phyloP scores from a whole-genome alignment of 768 basidiomycete genomes.

The Hortiboletus flavorubellus region DNA sequence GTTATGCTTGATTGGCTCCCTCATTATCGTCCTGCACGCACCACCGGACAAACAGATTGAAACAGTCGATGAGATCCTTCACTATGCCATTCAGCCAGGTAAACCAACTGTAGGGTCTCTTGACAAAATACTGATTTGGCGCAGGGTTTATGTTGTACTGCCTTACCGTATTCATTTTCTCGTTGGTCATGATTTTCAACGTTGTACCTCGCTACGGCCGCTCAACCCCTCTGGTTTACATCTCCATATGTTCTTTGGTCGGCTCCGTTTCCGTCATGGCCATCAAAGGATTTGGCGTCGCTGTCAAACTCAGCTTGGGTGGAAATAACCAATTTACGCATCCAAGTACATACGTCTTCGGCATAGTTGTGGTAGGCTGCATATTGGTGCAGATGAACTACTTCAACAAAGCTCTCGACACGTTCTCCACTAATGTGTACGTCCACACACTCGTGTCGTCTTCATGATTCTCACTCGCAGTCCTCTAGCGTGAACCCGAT shows the following conservation, averaged over 20 bases:
- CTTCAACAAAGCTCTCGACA: slow-evolving; percentile 97
- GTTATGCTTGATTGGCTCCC: slow-evolving; percentile 78
- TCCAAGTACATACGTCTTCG: slow-evolving; percentile 96
- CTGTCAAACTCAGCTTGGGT: slow-evolving; percentile 87
- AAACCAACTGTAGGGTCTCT: slow-evolving; percentile 18
- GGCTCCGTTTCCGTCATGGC: slow-evolving; percentile 99
- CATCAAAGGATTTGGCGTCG: slow-evolving; percentile 97
- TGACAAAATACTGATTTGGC: slow-evolving; percentile 7
- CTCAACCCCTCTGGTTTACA: slow-evolving; percentile 85
- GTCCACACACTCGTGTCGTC: slow-evolving; percentile 28
- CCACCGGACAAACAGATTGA: slow-evolving; percentile 92
- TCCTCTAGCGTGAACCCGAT: slow-evolving; percentile 84
- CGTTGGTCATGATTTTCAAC: slow-evolving; percentile 81
- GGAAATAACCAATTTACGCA: slow-evolving; percentile 96
- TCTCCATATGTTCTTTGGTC: slow-evolving; percentile 94
- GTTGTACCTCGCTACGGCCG: slow-evolving; percentile 85
- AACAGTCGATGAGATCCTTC: slow-evolving; percentile 91
- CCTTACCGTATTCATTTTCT: slow-evolving; percentile 77
- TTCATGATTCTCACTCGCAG: background rate
- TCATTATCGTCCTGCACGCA: slow-evolving; percentile 95
- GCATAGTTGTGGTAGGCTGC: slow-evolving; percentile 72
- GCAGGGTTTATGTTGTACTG: slow-evolving; percentile 90
- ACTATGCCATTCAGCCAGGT: slow-evolving; percentile 95
- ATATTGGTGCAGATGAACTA: slow-evolving; percentile 95
- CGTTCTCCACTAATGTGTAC: slow-evolving; percentile 96